These are phyloP conservation scores for Cordia subcordata DNA, from an alignment of 257 asterid genomes.

Conservation along the genomic window DNA sequence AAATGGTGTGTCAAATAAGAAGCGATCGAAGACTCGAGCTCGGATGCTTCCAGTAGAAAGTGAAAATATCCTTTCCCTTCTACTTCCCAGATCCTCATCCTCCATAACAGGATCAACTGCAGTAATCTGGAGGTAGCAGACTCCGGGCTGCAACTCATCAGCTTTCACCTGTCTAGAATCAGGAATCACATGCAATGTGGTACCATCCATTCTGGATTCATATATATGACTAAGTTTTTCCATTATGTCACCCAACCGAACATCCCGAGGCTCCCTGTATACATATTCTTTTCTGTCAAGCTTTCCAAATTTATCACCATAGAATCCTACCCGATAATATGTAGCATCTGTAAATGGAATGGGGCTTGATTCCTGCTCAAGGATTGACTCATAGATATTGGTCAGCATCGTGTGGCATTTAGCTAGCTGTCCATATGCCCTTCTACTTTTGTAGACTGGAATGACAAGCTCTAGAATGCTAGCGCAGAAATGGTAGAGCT, in stretches of 20 bases:
- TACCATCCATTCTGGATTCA: slow-evolving; percentile 83
- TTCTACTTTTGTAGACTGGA: slow-evolving; percentile 89
- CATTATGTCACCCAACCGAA: slow-evolving; percentile 95
- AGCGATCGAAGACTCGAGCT: slow-evolving; percentile 94
- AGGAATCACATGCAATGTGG: slow-evolving; percentile 89
- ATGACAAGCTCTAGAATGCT: slow-evolving; percentile 93
- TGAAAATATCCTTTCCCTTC: slow-evolving; percentile 89
- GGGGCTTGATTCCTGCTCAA: slow-evolving; percentile 97
- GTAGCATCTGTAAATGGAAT: slow-evolving; percentile 98
- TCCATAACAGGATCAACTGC: slow-evolving; percentile 99
- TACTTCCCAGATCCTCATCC: slow-evolving; percentile 97
- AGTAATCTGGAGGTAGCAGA: slow-evolving; percentile 94
- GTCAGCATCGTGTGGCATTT: slow-evolving; percentile 96
- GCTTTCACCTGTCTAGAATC: slow-evolving; percentile 97
- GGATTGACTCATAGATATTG: slow-evolving; percentile 88
- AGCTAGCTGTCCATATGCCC: slow-evolving; percentile 90
- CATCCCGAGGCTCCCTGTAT: slow-evolving; percentile 96
- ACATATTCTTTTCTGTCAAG: slow-evolving; percentile 83
- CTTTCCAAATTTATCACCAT: slow-evolving; percentile 86
- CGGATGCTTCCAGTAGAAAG: slow-evolving; percentile 87
- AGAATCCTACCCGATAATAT: slow-evolving; percentile 93
- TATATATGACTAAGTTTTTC: slow-evolving; percentile 99
- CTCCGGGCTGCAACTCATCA: slow-evolving; percentile 86
- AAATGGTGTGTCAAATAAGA: slow-evolving; percentile 94
- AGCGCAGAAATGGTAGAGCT: slow-evolving; percentile 98